Evolutionary conservation across 2,329 filamentous ascomycete genomes (phyloP).

Genomic region (Zalaria obscura): DNA sequence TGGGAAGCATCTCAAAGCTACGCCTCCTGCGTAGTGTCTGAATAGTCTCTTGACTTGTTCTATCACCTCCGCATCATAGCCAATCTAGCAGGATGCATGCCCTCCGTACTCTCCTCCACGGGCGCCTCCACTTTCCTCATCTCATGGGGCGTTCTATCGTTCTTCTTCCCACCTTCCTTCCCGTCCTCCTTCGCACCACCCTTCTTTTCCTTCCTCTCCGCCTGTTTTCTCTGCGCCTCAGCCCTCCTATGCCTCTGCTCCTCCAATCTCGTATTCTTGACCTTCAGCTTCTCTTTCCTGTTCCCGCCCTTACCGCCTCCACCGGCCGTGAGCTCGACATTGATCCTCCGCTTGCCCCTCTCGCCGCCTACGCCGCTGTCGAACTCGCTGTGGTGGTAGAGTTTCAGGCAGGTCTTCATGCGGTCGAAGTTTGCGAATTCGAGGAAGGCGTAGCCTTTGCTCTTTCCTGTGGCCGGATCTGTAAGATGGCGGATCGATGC

Average conservation of each 20-base stretch:
- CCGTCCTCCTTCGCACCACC: conserved; percentile 15
- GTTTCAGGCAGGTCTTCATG: conserved; percentile 85
- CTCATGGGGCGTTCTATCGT: conserved; percentile 3
- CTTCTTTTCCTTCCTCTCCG: conserved; percentile 26
- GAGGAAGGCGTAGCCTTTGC: conserved; percentile 70
- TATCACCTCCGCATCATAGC: conserved; percentile 9
- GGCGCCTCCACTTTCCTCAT: conserved; percentile 2
- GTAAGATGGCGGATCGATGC: conserved; percentile 59
- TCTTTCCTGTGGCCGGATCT: conserved; percentile 48
- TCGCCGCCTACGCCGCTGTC: conserved; percentile 25
- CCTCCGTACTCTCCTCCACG: conserved; percentile 7
- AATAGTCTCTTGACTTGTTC: too few species aligned
- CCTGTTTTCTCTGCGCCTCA: conserved; percentile 33
- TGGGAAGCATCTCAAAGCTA: too few species aligned
- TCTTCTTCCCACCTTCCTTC: conserved; percentile 13
- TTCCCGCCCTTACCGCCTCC: conserved; percentile 64
- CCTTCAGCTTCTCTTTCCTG: conserved; percentile 62
- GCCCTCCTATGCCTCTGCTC: conserved; percentile 45
- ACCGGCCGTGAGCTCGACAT: conserved; percentile 85
- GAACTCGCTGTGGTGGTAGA: conserved; percentile 79
- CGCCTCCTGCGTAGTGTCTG: too few species aligned
- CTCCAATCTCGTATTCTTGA: conserved; percentile 76
- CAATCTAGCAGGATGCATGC: conserved; percentile 20
- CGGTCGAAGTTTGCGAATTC: conserved; percentile 77
- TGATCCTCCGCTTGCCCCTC: conserved; percentile 60